Base-by-base conservation (phyloP, 2,329 filamentous ascomycete species). In the Dothideomycetes sp. region DNA sequence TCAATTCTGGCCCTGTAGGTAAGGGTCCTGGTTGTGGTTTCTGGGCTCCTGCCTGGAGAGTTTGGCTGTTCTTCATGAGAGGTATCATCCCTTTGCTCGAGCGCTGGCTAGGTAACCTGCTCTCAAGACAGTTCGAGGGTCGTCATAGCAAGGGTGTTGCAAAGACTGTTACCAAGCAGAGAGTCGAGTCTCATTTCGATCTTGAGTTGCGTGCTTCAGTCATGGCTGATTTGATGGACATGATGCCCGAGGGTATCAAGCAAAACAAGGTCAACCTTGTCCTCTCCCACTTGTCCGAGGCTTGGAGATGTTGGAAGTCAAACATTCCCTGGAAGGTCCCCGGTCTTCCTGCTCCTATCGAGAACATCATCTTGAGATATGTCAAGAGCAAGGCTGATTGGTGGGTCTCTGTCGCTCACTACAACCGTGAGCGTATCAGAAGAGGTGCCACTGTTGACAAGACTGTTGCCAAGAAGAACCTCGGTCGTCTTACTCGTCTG, bases 261-360 rank as follows among this genome's bases (percentile, higher is more conserved):
- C 91, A 98, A 61, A 98, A 91, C 69, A 98, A 98, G 67, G 87
- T 98, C 62, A 94, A 98, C 63, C 94, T 88, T 1, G 89, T 98
- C 31, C 69, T 98, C 40, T 91, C 96, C 57, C 93, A 98, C 72
- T 67, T 98, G 29, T 96, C 89, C 0, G 91, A 98, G 67, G 91
- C 91, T 11, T 98, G 91, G 91, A 78, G 91, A 67, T 98, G 91
- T 68, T 98, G 91, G 91, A 98, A 98, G 80, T 95, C 88, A 65
- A 98, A 98, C 57, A 98, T 98, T 51, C 91, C 91, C 0, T 98
- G 91, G 91, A 98, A 98, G 68, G 91, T 98, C 3, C 91, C 91
- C 37, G 93, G 91, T 25, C 65, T 98, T 46, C 91, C 91, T 28
- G 93, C 93, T 11, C 89, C 91, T 0, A 96, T 98, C 48, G 91